Base-by-base conservation (phyloP, 1,139 yeast genomes). In the Magnusiomyces paraingens region DNA sequence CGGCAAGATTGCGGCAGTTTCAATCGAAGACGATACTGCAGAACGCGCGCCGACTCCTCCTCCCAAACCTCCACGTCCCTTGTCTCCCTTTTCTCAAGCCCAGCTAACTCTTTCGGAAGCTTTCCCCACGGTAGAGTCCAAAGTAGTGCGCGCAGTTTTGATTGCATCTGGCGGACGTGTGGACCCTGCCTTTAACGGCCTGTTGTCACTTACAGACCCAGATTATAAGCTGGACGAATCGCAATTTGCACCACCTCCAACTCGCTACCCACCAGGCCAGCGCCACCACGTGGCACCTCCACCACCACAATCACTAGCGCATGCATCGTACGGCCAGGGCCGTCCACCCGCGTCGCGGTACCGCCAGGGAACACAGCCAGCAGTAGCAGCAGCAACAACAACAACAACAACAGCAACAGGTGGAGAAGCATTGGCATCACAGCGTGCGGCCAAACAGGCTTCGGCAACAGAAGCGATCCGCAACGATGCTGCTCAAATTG, bases 111-210 rank as follows among this genome's bases (percentile, higher is more conserved):
- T 90, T 60, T 76, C 78, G 63, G 94, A 86, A 22, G 96, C 97
- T 1, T 90, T 90, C 68, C 97, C 98, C 1, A 72, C 74, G 21
- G 72, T 81, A 32, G 95, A 88, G 52, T 85, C 80, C 41, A 80
- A 82, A 59, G 78, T 83, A 59, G 76, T 89, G 59, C 81, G 84
- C 50, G 91, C 95, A 26, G 85, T 88, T 1, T 74, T 90, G 55
- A 86, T 93, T 65, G 98, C 98, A 1, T 82, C 95, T 17, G 81
- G 78, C 51, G 96, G 95, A 26, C 76, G 80, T 49, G 70, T 88
- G 38, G 96, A 89, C 62, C 83, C 88, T 0, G 95, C 97, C 0
- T 91, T 91, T 73, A 86, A 85, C 68, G 97, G 96, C 0, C 73
- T 91, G 64, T 74, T 93, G 59, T 88, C 81, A 61, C 73, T 87